Base-by-base conservation (phyloP, 805 yeast species). In the Barnettozyma wickerhamii region DNA sequence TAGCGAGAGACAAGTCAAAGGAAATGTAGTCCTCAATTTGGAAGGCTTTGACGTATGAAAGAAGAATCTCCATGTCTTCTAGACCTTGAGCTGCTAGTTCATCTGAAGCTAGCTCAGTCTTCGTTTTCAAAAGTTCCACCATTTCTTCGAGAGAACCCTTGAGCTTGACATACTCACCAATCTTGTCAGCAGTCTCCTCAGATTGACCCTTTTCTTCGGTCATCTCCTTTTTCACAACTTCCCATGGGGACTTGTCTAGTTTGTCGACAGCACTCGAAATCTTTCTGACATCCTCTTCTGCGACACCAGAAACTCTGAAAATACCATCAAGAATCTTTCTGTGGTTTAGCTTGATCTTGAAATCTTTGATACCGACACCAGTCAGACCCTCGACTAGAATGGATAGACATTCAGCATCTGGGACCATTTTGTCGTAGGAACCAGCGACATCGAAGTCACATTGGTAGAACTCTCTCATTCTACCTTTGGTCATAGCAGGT, bases 381-480 rank as follows among this genome's bases (percentile, higher is more conserved):
- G 80, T 77, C 51, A 93, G 73, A 43, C 96, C 96, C 62, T 88
- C 95, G 41, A 86, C 91, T 27, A 84, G 65, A 42, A 93, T 71
- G 45, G 84, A 77, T 68, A 93, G 73, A 43, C 82, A 72, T 68
- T 93, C 99, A 7, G 97, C 80, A 62, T 93, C 99, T 19, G 99
- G 95, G 35, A 93, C 93, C 99, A 93, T 93, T 21, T 81, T 57
- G 57, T 93, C 99, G 62, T 84, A 91, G 42, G 63, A 65, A 39
- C 99, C 99, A 18, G 99, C 99, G 58, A 93, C 72, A 64, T 93
- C 99, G 56, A 93, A 86, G 69, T 93, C 99, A 72, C 99, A 93
- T 69, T 93, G 99, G 65, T 93, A 93, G 59, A 93, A 93, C 66
- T 93, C 99, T 76, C 99, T 85, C 99, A 93, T 93, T 67, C 99